Base-by-base conservation (phyloP, 257 asterid genomes). In the Solanum pinnatisectum region DNA sequence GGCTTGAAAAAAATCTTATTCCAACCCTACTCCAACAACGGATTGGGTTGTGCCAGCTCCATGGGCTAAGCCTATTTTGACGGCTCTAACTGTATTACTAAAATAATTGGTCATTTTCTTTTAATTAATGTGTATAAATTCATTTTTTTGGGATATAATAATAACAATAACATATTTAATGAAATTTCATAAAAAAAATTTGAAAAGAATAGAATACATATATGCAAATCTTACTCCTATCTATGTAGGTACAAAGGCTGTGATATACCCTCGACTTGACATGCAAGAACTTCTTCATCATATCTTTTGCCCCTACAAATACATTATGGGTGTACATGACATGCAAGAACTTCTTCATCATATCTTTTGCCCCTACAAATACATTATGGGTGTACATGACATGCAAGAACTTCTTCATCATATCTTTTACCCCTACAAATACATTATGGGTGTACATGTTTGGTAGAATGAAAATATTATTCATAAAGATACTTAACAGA, bases 151-250 rank as follows among this genome's bases (percentile, higher is more conserved):
- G 8, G 20, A 46, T 46, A 46, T 46, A 46, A 46, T 46, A 52
- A 52, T 18, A 52, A 52, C 10, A 56, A 56, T 7, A 56, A 56
- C 5, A 3, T 52, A 52, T 52, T 49, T 52, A 8, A 20, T 59
- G 2, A 0, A 59, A 20, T 59, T 3, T 59, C 25, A 59, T 5
- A 0, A 59, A 10, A 6, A 20, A 20, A 59, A 0, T 59, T 0
- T 59, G 7, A 59, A 59, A 59, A 59, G 0, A 59, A 59, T 59
- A 59, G 1, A 59, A 59, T 59, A n/a, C n/a, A 59, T 42, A 10
- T 59, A 59, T 22, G 25, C 27, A 59, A 0, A 20, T 20, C 2
- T 59, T 59, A 59, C 11, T 59, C 0, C 10, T 56, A 3, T 59
- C 1, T 59, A 8, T 0, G 27, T 59, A 0, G 23, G 0, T 59